Base-by-base conservation (phyloP, 345 rosid species). In the Geranium brycei region DNA sequence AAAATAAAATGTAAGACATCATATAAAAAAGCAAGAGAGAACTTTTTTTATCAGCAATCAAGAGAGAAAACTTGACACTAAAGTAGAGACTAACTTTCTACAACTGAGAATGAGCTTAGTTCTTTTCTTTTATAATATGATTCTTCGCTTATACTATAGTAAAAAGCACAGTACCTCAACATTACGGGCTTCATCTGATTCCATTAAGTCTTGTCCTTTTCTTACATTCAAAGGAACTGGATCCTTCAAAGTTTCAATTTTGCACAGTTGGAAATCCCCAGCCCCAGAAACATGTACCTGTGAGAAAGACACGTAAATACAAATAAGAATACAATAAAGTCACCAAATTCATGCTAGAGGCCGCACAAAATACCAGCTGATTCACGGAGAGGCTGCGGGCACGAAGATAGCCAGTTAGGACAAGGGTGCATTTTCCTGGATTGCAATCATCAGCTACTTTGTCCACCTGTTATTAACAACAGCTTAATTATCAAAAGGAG, bases 221-320 rank as follows among this genome's bases (percentile, higher is more conserved):
- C 87, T 83, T 32, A 79, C 75, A 68, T 76, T 82, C 68, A 87
- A 47, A 67, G 93, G 96, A 75, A 68, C 72, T 38, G 88, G 95
- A 73, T 92, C 98, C 70, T 82, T 89, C 60, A 92, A 64, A 67
- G 85, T 67, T 72, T 92, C 95, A 76, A 92, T 77, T 78, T 86
- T 89, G 63, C 78, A 68, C 74, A 89, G 72, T 68, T 87, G 98
- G 68, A 87, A 92, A 75, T 92, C 95, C 51, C 97, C 98, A 17
- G 80, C 84, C 62, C 95, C 93, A 71, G 97, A 79, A 64, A 92
- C 80, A 61, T 92, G 97, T 66, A 92, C 88, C 98, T 92, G 77
- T 59, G 28, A 13, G 8, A 57, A 28, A 60, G 51, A 28, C 73
- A 68, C 28, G 28, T 31, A 57, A 66, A 68, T 66, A 61, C 23